phyloP scores from a whole-genome alignment of 2,329 filamentous ascomycete species.

The Blastomyces parvus region DNA sequence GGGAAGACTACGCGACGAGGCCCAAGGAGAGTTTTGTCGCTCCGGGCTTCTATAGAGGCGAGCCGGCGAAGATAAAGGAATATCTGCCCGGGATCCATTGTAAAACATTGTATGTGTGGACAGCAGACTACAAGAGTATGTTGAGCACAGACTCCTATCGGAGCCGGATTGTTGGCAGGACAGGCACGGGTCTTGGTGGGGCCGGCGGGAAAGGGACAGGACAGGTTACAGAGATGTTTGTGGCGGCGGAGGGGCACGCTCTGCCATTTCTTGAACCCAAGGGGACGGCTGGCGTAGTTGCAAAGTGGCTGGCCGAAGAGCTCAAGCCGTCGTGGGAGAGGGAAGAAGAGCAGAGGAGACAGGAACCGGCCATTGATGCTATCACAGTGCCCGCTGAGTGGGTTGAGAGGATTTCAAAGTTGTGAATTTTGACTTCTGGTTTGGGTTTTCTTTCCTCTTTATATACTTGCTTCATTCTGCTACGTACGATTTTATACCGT shows the following conservation, averaged over 20 bases:
- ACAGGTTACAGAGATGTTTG: not conserved
- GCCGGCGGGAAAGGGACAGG: not conserved
- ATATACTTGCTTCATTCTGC: no score
- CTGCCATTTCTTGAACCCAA: not conserved
- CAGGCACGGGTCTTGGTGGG: not conserved
- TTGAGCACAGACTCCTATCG: not conserved
- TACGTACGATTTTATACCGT: not conserved
- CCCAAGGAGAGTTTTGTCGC: not conserved
- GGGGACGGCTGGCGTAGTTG: not conserved
- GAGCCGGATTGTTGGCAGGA: not conserved
- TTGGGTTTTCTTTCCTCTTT: not conserved
- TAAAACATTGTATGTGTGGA: not conserved
- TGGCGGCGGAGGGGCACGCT: not conserved
- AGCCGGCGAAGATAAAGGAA: constrained; percentile 1
- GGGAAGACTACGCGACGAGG: not conserved
- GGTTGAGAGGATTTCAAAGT: not conserved
- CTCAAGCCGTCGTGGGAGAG: not conserved
- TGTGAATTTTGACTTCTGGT: not conserved
- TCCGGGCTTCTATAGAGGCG: not conserved
- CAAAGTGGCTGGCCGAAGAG: not conserved
- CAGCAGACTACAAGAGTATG: not conserved
- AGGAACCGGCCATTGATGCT: not conserved
- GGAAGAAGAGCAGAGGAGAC: not conserved
- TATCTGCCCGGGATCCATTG: not conserved
- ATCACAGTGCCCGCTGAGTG: not conserved